These are phyloP conservation scores for Cladobotryum mycophilum DNA, from an alignment of 2,329 filamentous ascomycete genomes.

Conservation along the genomic window DNA sequence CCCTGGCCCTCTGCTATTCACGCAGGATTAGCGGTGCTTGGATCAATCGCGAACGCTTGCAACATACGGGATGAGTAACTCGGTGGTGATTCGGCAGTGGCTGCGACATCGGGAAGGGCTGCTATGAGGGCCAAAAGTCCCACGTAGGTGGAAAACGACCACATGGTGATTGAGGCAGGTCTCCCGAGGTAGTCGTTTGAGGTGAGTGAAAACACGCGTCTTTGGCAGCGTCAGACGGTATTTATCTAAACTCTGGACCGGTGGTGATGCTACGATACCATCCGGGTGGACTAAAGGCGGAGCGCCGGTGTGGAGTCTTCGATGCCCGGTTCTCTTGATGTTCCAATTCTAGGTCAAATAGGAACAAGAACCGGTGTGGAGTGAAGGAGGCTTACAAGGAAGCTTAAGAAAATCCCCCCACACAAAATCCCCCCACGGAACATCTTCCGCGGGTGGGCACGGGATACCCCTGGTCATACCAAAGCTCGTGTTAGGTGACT, in stretches of 20 bases:
- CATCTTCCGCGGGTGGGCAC: too few relatives aligned
- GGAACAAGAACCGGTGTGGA: constrained; percentile 8
- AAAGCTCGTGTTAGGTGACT: too few relatives aligned
- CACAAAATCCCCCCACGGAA: neutral
- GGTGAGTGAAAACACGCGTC: too few relatives aligned
- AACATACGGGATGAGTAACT: neutral
- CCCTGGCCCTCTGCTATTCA: constrained; percentile 26
- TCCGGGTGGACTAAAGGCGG: too few relatives aligned
- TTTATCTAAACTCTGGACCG: too few relatives aligned
- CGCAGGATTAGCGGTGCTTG: neutral
- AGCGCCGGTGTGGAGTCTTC: too few relatives aligned
- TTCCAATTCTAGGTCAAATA: constrained; percentile 7
- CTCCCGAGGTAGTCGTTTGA: neutral
- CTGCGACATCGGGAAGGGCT: constrained; percentile 1
- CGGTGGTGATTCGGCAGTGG: neutral
- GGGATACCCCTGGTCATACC: too few relatives aligned
- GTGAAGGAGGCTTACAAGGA: neutral
- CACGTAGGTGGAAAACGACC: constrained; percentile 2
- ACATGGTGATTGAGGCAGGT: constrained; percentile 1
- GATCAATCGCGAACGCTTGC: neutral
- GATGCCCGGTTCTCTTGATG: too few relatives aligned
- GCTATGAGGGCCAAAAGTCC: neutral
- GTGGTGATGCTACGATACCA: too few relatives aligned
- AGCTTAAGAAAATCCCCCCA: constrained; percentile 3
- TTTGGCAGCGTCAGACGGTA: too few relatives aligned